Percentiles rank a stretch among this genome's conserved stretches.
phyloP scores from a whole-genome alignment of 2,329 filamentous ascomycete species.

The Sarocladium strictum region DNA sequence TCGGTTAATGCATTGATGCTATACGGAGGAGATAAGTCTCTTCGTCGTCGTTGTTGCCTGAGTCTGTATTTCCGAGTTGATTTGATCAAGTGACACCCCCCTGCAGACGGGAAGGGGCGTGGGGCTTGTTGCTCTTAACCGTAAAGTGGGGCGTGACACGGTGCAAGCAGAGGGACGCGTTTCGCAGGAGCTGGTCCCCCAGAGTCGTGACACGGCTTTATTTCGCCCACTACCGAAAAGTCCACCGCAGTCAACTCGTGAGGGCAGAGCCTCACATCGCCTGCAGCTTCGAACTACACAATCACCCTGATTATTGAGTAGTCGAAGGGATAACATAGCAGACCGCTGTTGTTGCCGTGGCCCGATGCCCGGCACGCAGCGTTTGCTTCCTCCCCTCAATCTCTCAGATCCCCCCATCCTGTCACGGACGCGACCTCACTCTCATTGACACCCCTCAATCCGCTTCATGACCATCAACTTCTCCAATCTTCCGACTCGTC shows the following conservation, averaged over 20 bases:
- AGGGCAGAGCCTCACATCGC: not conserved
- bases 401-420: not conserved
- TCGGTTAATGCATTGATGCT: too few species aligned
- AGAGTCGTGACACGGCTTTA: not conserved
- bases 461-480: constrained; percentile 1
- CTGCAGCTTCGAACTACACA: not conserved
- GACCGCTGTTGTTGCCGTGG: not conserved
- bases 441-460: not conserved
- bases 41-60: too few species aligned
- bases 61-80: too few species aligned
- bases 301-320: not conserved
- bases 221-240: not conserved
- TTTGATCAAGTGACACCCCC: too few species aligned
- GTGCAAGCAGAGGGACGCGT: not conserved
- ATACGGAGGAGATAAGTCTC: too few species aligned
- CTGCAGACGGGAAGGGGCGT: too few species aligned
- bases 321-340: not conserved
- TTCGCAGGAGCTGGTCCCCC: not conserved
- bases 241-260: not conserved
- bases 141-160: constrained; percentile 5
- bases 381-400: not conserved
- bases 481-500: constrained; percentile 3
- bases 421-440: not conserved
- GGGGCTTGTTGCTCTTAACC: not conserved
- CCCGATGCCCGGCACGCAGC: not conserved